Percentiles rank a stretch among this genome's conserved stretches.
phyloP scores from a whole-genome alignment of 2,329 filamentous ascomycete species.

The Fusarium caatingaense region DNA sequence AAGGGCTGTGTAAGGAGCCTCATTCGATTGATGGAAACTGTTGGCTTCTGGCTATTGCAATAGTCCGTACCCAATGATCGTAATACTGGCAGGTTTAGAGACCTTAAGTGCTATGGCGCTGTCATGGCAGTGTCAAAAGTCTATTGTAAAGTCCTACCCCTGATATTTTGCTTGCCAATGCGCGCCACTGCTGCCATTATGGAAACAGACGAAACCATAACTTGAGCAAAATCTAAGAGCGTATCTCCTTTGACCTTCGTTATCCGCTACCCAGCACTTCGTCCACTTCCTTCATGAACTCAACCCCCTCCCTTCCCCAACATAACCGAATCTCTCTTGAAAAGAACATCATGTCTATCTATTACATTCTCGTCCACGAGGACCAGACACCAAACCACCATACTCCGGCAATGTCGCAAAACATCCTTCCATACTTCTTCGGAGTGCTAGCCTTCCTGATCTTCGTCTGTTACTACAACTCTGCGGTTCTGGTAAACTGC shows the following conservation, averaged over 20 bases:
- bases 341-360: neutral
- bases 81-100: neutral
- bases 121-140: neutral
- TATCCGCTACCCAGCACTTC: neutral
- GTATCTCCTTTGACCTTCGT: neutral
- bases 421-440: neutral
- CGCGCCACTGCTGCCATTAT: neutral
- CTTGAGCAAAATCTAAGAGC: neutral
- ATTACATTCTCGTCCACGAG: neutral
- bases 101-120: neutral
- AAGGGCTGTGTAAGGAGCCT: neutral
- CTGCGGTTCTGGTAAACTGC: neutral
- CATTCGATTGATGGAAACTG: neutral
- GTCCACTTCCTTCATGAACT: neutral
- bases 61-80: neutral
- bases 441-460: neutral
- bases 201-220: neutral
- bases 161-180: neutral
- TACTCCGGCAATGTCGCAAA: neutral
- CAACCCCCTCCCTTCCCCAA: neutral
- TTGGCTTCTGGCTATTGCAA: neutral
- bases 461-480: neutral
- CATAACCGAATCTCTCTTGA: neutral
- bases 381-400: neutral
- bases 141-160: neutral